Base-by-base conservation (phyloP, 768 basidiomycete genomes). In the Podaxis carcinomalis region DNA sequence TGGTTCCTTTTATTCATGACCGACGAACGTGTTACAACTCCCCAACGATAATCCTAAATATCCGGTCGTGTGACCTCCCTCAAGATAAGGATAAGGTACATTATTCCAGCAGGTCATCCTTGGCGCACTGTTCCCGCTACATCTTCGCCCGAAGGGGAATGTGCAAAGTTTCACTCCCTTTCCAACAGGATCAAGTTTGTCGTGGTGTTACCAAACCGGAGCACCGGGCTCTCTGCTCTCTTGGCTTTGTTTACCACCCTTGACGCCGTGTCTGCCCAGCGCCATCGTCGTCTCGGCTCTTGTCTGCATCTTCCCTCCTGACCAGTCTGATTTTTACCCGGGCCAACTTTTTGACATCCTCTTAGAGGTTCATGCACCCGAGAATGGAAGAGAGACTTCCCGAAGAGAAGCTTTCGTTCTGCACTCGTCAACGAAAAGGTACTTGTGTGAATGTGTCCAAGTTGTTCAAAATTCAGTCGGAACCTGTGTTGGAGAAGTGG, bases 331-430 rank as follows among this genome's bases (percentile, higher is more conserved):
- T 55, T 79, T 79, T 67, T 67, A 76, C 27, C 69, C 75, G 39
- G 77, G 77, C 16, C 77, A 78, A 62, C 68, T 75, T 35, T 79
- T 78, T 63, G 78, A 78, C 57, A 72, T 79, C 57, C 73, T 77
- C 11, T 64, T 78, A 23, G 77, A 79, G 58, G 72, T 78, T 3
- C 77, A 79, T 55, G 76, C 78, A 4, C 78, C 77, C n/a, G 67
- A 75, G 28, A 76, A 75, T 51, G 77, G 77, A 9, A 70, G 63
- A 27, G 75, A 80, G 59, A 74, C 76, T 2, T 13, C 70, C 75
- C 1, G 75, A 78, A 61, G 74, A 77, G 63, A 70, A 70, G 49
- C 78, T 80, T 65, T 72, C 67, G 2, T 72, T 79, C 42, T 78
- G 77, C 60, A 73, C 78, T 44, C 73, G 74, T 62, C 67, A 66